phyloP scores from a whole-genome alignment of 2,329 filamentous ascomycete species.

The Ophiostoma fasciatum region DNA sequence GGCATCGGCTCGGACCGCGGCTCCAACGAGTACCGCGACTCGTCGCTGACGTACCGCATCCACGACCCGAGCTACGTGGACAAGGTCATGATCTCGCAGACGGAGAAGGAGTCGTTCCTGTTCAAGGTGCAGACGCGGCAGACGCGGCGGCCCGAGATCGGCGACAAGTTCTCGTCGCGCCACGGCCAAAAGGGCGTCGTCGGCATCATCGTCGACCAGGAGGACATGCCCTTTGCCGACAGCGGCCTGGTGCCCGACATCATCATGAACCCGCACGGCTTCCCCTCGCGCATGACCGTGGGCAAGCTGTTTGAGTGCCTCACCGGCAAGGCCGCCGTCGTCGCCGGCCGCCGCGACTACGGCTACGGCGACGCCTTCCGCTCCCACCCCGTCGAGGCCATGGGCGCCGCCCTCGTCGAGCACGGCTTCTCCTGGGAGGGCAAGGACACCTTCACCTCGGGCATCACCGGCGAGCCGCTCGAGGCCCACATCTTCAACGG shows the following conservation, averaged over 20 bases:
- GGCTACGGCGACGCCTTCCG: conserved; percentile 70
- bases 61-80: conserved; percentile 81
- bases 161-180: conserved; percentile 96
- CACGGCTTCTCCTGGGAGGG: conserved; percentile 93
- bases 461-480: conserved; percentile 84
- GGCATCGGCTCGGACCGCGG: conserved; percentile 54
- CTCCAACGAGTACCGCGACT: conserved; percentile 49
- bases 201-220: conserved; percentile 90
- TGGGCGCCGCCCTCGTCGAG: conserved; percentile 70
- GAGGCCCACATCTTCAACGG: conserved; percentile 98
- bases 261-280: conserved; percentile 99
- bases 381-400: conserved; percentile 71
- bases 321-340: conserved; percentile 81
- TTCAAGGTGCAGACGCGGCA: conserved; percentile 96
- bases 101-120: conserved; percentile 70
- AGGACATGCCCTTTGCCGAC: conserved; percentile 94
- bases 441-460: conserved; percentile 91
- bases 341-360: conserved; percentile 76
- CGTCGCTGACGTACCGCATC: conserved; percentile 64
- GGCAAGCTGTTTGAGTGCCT: conserved; percentile 94
- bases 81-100: conserved; percentile 88
- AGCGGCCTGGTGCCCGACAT: conserved; percentile 87
- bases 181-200: conserved; percentile 98
- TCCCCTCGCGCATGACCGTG: conserved; percentile 98
- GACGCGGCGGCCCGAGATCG: conserved; percentile 83